phyloP scores from a whole-genome alignment of 352 stramenopile genomes.

The Plasmopara muralis region DNA sequence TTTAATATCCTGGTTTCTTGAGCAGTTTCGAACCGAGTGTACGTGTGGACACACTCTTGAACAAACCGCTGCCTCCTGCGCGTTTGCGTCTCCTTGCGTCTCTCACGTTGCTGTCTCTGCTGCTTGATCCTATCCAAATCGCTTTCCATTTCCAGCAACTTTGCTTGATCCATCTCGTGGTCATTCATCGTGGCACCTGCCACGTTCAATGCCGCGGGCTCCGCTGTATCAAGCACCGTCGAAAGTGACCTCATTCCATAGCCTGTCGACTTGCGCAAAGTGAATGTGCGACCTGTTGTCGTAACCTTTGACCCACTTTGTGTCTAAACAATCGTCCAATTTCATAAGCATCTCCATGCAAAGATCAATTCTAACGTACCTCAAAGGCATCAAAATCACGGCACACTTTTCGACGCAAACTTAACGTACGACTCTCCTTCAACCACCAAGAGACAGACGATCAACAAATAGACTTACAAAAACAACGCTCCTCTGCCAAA shows the following conservation, averaged over 20 bases:
- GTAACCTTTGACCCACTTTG: conserved; percentile 4
- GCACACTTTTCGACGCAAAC: conserved; percentile 42
- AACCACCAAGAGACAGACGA: not conserved
- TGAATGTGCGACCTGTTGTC: conserved; percentile 8
- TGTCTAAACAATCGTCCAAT: conserved; percentile 5
- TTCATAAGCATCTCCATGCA: conserved; percentile 2
- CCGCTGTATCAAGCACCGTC: conserved; percentile 28
- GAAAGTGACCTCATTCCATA: conserved; percentile 66
- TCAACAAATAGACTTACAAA: not conserved
- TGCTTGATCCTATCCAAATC: conserved; percentile 32
- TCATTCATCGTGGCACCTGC: conserved; percentile 22
- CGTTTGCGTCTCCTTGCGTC: conserved; percentile 44
- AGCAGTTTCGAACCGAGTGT: conserved; percentile 21
- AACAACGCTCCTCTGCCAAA: conserved; percentile 1
- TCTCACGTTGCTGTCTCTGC: conserved; percentile 41
- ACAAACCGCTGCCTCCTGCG: conserved; percentile 56
- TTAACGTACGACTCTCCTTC: conserved; percentile 44
- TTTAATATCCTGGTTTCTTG: conserved; percentile 37
- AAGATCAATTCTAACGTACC: conserved; percentile 15
- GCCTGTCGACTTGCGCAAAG: conserved; percentile 42
- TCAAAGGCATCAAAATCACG: conserved; percentile 57
- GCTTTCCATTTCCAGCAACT: conserved; percentile 21
- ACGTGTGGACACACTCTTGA: conserved; percentile 37
- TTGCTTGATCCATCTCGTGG: conserved; percentile 16
- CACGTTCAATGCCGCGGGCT: too few species aligned